Evolutionary conservation across 2,329 filamentous ascomycete genomes (phyloP), one percentile per base, ranked within the genome.

Genomic region (Colletotrichum spaethianum): DNA sequence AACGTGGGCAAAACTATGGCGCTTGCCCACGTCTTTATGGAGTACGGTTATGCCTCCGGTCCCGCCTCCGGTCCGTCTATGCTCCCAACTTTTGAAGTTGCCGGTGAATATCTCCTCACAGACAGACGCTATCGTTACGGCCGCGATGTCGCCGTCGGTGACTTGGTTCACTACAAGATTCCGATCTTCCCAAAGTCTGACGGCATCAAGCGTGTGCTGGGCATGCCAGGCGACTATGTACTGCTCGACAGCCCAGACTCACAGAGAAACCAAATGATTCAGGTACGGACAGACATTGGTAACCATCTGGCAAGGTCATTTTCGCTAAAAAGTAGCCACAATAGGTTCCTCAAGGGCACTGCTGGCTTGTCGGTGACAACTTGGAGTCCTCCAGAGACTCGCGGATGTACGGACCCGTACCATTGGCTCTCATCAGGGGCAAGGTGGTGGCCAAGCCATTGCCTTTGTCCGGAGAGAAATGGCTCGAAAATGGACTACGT

Each of bases 341-440:
- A 12, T 78, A 97, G 93, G 91, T 99, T 20, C 96, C 96, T 0
- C 87, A 93, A 78, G 96, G 96, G 1, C 96, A 99, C 85, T 97
- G 95, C 78, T 98, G 94, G 90, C 85, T 98, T 8, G 90, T 91
- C 3, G 96, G 96, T 3, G 96, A 99, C 82, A 98, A 98, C 81
- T 79, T 98, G 73, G 87, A 90, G 3, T 93, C 90, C 77, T 98
- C 95, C 31, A 86, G 94, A 75, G 96, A 99, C 84, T 98, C 95
- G 53, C 91, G 96, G 73, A 86, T 91, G 50, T 98, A 93, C 83
- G 96, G 96, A 0, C 94, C 96, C 0, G 80, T 99, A 36, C 96
- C 96, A 0, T 84, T 99, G 78, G 96, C 90, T 1, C 84, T 99
- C 74, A 89, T 99, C 55, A 91, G 89, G 77, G 95, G 95, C 57